Evolutionary conservation across 2,329 filamentous ascomycete genomes (phyloP).

Genomic region (Colletotrichum camelliae): DNA sequence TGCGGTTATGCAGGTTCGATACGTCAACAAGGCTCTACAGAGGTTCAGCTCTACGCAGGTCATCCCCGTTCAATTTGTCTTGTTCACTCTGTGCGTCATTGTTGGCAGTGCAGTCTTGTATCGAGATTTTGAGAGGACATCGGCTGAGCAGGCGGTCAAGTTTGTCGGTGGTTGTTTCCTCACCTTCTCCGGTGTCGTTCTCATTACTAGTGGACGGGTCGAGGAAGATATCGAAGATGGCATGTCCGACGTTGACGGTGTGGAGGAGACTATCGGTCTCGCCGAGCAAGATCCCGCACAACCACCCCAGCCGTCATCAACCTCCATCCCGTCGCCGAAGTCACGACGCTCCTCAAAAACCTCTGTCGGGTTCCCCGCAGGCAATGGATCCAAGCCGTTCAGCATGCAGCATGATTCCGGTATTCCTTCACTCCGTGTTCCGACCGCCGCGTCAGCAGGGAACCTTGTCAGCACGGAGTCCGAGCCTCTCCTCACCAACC

Average conservation of each 20-base stretch:
- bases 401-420: slow-evolving; percentile 40
- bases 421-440: slow-evolving; percentile 39
- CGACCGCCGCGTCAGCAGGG: slow-evolving; percentile 34
- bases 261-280: slow-evolving; percentile 69
- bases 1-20: slow-evolving; percentile 95
- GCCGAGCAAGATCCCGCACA: slow-evolving; percentile 56
- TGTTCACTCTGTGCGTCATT: slow-evolving; percentile 96
- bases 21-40: slow-evolving; percentile 87
- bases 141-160: slow-evolving; percentile 74
- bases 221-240: slow-evolving; percentile 62
- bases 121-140: slow-evolving; percentile 89
- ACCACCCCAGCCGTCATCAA: slow-evolving; percentile 38
- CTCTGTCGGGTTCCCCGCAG: slow-evolving; percentile 49
- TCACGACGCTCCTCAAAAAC: slow-evolving; percentile 56
- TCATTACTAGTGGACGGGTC: slow-evolving; percentile 86
- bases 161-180: slow-evolving; percentile 90
- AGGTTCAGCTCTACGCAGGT: slow-evolving; percentile 97
- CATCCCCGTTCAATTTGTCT: slow-evolving; percentile 96
- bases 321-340: slow-evolving; percentile 25
- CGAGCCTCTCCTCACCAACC: slow-evolving; percentile 46
- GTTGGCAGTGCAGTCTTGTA: slow-evolving; percentile 92
- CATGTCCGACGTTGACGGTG: slow-evolving; percentile 61
- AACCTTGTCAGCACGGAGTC: slow-evolving; percentile 38
- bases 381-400: slow-evolving; percentile 39
- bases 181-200: slow-evolving; percentile 95